Conservation (phyloP, 345 rosid species). For the Arabis alpina region DNA sequence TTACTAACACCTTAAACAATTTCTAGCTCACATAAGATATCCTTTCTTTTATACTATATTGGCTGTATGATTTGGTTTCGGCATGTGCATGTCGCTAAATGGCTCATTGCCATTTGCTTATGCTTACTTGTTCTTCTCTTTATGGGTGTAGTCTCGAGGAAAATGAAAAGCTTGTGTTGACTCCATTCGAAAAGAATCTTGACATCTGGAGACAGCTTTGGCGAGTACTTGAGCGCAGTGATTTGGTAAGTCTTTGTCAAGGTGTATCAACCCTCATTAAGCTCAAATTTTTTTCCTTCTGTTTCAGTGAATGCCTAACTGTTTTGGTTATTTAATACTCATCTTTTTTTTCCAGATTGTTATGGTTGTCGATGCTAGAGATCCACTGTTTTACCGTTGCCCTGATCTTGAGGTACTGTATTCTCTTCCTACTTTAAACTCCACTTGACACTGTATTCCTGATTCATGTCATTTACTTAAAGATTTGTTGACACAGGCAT, state of each 20-base stretch:
- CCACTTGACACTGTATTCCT: conserved; percentile 12
- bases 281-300: conserved; percentile 1
- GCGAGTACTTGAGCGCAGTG: conserved; percentile 98
- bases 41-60: too few relatives aligned
- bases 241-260: conserved; percentile 64
- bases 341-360: conserved; percentile 62
- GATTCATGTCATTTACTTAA: conserved; percentile 19
- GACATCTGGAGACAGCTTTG: conserved; percentile 99
- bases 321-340: conserved; percentile 21
- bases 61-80: neutral
- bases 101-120: conserved; percentile 13
- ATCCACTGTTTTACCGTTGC: conserved; percentile 89
- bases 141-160: conserved; percentile 78
- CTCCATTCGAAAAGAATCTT: conserved; percentile 97
- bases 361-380: conserved; percentile 97
- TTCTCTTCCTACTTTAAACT: conserved; percentile 24
- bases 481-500: conserved; percentile 54
- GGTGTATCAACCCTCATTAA: neutral
- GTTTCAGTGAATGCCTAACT: neutral
- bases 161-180: conserved; percentile 90
- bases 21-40: too few relatives aligned
- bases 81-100: neutral
- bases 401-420: conserved; percentile 93
- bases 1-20: too few relatives aligned
- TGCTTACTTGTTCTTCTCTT: conserved; percentile 19